Percentiles rank a stretch among this genome's conserved stretches.
Conservation (phyloP, 192 early-diverging fungal species). For the Glomus cerebriforme region DNA sequence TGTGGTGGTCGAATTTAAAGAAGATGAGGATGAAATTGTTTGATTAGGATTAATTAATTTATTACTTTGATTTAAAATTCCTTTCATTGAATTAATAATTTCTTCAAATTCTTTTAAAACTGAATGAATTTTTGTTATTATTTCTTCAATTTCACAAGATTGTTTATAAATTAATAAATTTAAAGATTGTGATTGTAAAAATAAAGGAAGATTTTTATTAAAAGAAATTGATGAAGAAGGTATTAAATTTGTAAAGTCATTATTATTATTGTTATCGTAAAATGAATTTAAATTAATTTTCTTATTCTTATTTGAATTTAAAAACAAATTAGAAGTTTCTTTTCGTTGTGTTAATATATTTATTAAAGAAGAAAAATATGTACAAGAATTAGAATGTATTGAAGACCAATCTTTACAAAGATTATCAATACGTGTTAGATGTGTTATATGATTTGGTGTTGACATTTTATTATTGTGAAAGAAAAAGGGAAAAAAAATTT, state of each 20-base stretch:
- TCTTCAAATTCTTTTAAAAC: constrained; percentile 16
- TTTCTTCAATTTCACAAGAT: constrained; percentile 20
- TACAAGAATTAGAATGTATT: constrained; percentile 11
- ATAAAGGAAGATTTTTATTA: not conserved
- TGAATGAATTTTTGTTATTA: constrained; percentile 3
- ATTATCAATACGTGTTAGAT: not conserved
- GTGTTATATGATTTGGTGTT: constrained; percentile 19
- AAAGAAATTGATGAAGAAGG: not conserved
- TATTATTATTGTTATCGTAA: not conserved
- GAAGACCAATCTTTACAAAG: constrained; percentile 22
- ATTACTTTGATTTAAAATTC: constrained; percentile 9
- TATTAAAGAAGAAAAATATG: constrained; percentile 13
- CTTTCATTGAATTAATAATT: constrained; percentile 20
- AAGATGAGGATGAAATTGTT: not conserved
- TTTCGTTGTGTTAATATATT: constrained; percentile 23
- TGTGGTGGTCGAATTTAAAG: not conserved
- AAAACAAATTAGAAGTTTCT: not conserved
- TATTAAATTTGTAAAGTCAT: not conserved
- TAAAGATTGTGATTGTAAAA: not conserved
- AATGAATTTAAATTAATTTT: too few relatives aligned
- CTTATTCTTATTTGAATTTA: not conserved
- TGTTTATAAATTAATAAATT: constrained; percentile 24
- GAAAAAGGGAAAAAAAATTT: not conserved
- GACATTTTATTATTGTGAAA: not conserved
- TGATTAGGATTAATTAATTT: not conserved